Conservation (phyloP, 2,329 filamentous ascomycete species). For the Stenocarpella maydis region DNA sequence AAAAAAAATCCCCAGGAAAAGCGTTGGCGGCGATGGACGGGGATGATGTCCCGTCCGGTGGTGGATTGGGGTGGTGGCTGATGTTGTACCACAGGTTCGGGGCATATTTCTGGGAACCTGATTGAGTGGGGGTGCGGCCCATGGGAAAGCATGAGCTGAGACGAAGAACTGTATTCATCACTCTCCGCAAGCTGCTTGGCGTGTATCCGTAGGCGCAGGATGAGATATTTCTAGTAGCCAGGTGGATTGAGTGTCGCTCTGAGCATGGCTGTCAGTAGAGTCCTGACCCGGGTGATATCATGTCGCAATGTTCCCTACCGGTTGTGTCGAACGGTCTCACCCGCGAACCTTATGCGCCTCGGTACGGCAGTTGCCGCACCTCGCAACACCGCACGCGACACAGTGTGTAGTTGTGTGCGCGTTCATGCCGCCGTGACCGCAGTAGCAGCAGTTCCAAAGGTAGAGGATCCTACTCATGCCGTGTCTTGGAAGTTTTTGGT, state of each 20-base stretch:
- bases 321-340: background rate
- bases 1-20: background rate
- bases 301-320: background rate
- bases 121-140: background rate
- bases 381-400: background rate
- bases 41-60: background rate
- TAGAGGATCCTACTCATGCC: background rate
- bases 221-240: background rate
- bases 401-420: background rate
- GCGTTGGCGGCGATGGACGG: background rate
- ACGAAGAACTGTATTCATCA: background rate
- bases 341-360: background rate
- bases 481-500: background rate
- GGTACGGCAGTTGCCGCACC: background rate
- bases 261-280: background rate
- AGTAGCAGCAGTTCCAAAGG: slow-evolving; percentile 22
- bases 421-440: slow-evolving; percentile 10
- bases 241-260: background rate
- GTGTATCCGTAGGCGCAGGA: background rate
- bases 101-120: background rate
- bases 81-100: background rate
- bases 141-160: background rate
- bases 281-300: background rate
- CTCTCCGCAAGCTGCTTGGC: background rate
- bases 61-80: background rate